Evolutionary conservation across 345 rosid genomes (phyloP), one percentile per base, ranked within the genome.

Genomic region (Brassica carinata): DNA sequence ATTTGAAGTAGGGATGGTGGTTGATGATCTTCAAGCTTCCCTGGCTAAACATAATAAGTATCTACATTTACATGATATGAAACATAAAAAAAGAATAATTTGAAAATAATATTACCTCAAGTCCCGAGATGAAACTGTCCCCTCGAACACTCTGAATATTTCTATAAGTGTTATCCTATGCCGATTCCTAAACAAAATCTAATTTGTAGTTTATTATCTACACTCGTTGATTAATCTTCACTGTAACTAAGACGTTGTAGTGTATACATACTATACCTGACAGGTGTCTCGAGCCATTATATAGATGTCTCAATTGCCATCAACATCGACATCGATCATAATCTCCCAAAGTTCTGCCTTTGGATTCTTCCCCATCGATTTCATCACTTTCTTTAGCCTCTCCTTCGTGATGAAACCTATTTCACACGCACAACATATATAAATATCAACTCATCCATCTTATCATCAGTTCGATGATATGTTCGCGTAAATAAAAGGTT

Each of bases 211-310:
- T 51, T 51, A 51, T 51, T 14, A 51, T 51, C 57, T 51, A 14
- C 1, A 2, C 18, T 51, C 2, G 57, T 51, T 51, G 57, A 14
- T 51, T 51, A 14, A 51, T 14, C 18, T 51, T 51, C 58, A 51
- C 3, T 51, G 58, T 5, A 51, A 51, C 58, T n/a, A 51, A 51
- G n/a, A 51, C 2, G 18, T 51, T 51, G 5, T 51, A 51, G 18
- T 51, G 18, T 51, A 51, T 51, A 51, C 58, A 51, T 48, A 48
- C 17, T 48, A 58, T 79, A 79, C 83, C 83, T 74, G 78, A 13
- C 71, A 55, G 59, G 68, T 33, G 76, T 69, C 70, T 69, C 75
- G 83, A 75, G 83, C 83, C 76, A 80, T 80, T 8, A 80, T 80
- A 23, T 69, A 74, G 79, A 80, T 75, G 0, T 76, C 79, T 4